Evolutionary conservation across 1,139 yeast genomes (phyloP).

Genomic region (Geotrichum phurueaensis): DNA sequence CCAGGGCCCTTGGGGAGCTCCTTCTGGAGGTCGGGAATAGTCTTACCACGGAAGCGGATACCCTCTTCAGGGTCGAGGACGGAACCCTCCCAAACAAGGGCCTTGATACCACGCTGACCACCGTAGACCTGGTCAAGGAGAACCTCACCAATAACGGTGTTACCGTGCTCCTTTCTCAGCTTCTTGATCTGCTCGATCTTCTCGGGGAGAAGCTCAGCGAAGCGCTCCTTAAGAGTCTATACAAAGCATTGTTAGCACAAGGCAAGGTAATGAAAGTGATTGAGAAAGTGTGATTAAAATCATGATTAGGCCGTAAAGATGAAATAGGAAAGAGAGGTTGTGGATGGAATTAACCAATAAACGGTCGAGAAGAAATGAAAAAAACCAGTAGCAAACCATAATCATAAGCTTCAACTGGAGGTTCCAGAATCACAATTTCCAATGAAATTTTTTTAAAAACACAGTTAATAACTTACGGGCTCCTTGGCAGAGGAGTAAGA

Average conservation of each 20-base stretch:
- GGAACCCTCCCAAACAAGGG: constrained; percentile 98
- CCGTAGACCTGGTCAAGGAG: constrained; percentile 95
- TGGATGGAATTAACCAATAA: background rate
- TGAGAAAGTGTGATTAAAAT: background rate
- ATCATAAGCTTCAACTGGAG: too few species aligned
- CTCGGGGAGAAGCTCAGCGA: constrained; percentile 86
- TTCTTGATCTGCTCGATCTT: constrained; percentile 88
- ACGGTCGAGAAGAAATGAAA: background rate
- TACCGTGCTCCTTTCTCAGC: constrained; percentile 83
- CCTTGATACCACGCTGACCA: constrained; percentile 98
- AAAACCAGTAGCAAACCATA: background rate
- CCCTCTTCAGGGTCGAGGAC: constrained; percentile 98
- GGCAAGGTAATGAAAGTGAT: background rate
- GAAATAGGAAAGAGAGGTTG: background rate
- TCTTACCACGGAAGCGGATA: constrained; percentile 95
- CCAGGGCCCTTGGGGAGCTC: constrained; percentile 92
- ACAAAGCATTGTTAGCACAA: background rate
- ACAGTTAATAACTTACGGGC: constrained; percentile 23
- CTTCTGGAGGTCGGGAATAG: constrained; percentile 91
- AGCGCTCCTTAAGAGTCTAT: constrained; percentile 81
- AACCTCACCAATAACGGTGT: constrained; percentile 88
- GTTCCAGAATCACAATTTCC: background rate
- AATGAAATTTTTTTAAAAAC: too few species aligned
- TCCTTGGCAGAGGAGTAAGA: constrained; percentile 28
- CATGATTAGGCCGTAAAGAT: background rate